phyloP scores from a whole-genome alignment of 108 stramenopile genomes.

The Cyclotella cryptica region DNA sequence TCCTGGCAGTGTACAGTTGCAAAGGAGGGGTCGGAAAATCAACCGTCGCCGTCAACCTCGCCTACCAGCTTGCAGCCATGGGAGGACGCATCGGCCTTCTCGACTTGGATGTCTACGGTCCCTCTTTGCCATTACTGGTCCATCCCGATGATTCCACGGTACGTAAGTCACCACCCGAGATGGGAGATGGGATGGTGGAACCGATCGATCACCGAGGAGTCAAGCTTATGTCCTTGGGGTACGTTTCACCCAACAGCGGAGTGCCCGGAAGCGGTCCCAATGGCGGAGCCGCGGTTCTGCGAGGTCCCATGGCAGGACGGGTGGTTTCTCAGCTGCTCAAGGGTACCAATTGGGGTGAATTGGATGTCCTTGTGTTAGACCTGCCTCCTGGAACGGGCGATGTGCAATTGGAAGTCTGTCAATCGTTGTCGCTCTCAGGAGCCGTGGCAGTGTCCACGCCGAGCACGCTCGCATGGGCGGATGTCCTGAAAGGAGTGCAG shows the following conservation, averaged over 20 bases:
- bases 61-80: slow-evolving; percentile 90
- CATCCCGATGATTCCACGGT: slow-evolving; percentile 82
- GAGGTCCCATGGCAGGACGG: slow-evolving; percentile 92
- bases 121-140: slow-evolving; percentile 88
- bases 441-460: slow-evolving; percentile 99
- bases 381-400: slow-evolving; percentile 99
- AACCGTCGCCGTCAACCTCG: slow-evolving; percentile 96
- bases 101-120: slow-evolving; percentile 98
- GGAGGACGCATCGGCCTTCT: slow-evolving; percentile 94
- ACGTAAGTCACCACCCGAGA: slow-evolving; percentile 60
- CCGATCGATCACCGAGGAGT: slow-evolving; percentile 89
- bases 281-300: slow-evolving; percentile 80
- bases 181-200: slow-evolving; percentile 72
- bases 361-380: slow-evolving; percentile 97
- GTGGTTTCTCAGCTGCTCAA: slow-evolving; percentile 94
- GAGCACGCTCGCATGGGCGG: slow-evolving; percentile 90
- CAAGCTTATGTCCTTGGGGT: slow-evolving; percentile 88
- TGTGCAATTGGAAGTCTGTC: slow-evolving; percentile 96
- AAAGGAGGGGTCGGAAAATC: slow-evolving; percentile 99
- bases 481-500: slow-evolving; percentile 96
- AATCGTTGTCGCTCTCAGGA: slow-evolving; percentile 92
- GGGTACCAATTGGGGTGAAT: slow-evolving; percentile 98
- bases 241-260: slow-evolving; percentile 86
- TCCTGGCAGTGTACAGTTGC: slow-evolving; percentile 90
- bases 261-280: slow-evolving; percentile 84